These are phyloP conservation scores for Leccinum sublutescens DNA, from an alignment of 768 basidiomycete genomes.

Conservation along the genomic window DNA sequence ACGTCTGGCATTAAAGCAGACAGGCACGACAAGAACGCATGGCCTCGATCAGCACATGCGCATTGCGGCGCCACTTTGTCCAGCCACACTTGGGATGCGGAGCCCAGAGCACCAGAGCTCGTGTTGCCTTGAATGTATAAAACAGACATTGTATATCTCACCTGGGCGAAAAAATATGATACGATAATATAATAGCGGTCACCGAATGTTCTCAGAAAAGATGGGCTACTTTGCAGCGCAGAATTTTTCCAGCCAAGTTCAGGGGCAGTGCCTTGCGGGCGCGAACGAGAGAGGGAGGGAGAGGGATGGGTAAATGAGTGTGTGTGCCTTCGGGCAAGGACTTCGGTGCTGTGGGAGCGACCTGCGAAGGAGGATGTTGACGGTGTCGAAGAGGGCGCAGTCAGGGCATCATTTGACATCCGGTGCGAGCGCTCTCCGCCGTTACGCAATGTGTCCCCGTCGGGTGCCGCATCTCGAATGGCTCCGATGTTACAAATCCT, in stretches of 20 bases:
- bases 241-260: neutral
- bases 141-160: constrained; percentile 6
- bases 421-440: too few species aligned
- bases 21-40: neutral
- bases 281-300: neutral
- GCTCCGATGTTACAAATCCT: too few species aligned
- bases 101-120: neutral
- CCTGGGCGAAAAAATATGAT: constrained; percentile 4
- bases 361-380: neutral
- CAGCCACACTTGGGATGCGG: too few species aligned
- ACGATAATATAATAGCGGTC: neutral
- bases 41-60: neutral
- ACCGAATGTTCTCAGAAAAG: too few species aligned
- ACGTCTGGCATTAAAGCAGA: neutral
- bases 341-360: neutral
- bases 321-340: neutral
- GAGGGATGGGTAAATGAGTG: constrained; percentile 8
- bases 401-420: too few species aligned
- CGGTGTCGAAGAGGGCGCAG: neutral
- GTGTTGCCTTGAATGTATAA: neutral
- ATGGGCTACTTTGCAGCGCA: neutral
- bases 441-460: too few species aligned
- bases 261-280: neutral
- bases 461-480: too few species aligned
- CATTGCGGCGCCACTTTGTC: neutral